Percentiles rank a stretch among this genome's conserved stretches.
These are phyloP conservation scores for Apophysomyces trapeziformis DNA, from an alignment of 371 early-diverging fungal genomes.

Conservation along the genomic window DNA sequence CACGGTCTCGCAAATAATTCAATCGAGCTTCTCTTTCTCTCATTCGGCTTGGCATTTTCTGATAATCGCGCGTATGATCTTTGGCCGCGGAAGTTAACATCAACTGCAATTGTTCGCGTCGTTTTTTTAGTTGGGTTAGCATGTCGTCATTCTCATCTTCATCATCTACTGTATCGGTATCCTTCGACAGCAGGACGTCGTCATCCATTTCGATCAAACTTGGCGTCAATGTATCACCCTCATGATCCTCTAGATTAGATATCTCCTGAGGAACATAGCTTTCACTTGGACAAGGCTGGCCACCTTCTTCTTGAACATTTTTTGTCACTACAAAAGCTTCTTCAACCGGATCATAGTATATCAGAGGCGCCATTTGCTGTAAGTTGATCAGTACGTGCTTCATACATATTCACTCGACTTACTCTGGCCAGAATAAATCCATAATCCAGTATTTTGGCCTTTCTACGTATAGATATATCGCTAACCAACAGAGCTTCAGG, in stretches of 20 bases:
- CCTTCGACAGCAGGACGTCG: slow-evolving; percentile 40
- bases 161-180: slow-evolving; percentile 34
- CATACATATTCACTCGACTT: slow-evolving; percentile 2
- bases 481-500: background rate
- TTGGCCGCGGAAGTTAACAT: slow-evolving; percentile 30
- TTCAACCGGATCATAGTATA: slow-evolving; percentile 45
- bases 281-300: background rate
- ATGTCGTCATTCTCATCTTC: slow-evolving; percentile 46
- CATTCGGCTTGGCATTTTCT: slow-evolving; percentile 26
- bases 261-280: background rate
- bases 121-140: slow-evolving; percentile 47
- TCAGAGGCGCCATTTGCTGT: slow-evolving; percentile 39
- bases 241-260: background rate
- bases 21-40: slow-evolving; percentile 41
- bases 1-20: slow-evolving; percentile 32
- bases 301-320: slow-evolving; percentile 18
- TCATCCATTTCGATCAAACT: slow-evolving; percentile 47
- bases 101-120: slow-evolving; percentile 42
- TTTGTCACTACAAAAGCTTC: slow-evolving; percentile 30
- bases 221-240: background rate
- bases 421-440: slow-evolving; percentile 55
- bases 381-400: background rate
- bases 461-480: slow-evolving; percentile 20
- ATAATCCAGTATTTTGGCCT: slow-evolving; percentile 46
- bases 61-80: slow-evolving; percentile 24